phyloP scores from a whole-genome alignment of 2,329 filamentous ascomycete genomes.

The Nigrospora oryzae region DNA sequence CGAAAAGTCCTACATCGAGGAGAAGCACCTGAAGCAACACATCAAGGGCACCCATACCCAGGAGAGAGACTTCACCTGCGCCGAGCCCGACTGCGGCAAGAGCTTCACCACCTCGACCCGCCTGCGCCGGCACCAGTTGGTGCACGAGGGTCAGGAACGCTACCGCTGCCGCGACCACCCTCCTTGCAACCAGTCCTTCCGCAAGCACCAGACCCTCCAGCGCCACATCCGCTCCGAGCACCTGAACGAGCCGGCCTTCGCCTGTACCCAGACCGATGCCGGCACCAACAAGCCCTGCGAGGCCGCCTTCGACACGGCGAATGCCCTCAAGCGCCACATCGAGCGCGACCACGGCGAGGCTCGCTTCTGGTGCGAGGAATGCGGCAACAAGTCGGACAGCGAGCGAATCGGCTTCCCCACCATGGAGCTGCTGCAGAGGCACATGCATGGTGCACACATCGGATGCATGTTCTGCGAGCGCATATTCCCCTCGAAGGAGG shows the following conservation, averaged over 20 bases:
- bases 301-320: constrained; percentile 65
- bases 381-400: constrained; percentile 32
- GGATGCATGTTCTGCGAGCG: constrained; percentile 68
- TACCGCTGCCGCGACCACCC: constrained; percentile 64
- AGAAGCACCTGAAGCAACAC: constrained; percentile 81
- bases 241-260: constrained; percentile 60
- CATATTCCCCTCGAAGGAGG: constrained; percentile 55
- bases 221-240: constrained; percentile 75
- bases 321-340: constrained; percentile 63
- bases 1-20: constrained; percentile 75
- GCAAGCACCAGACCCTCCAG: constrained; percentile 80
- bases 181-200: constrained; percentile 69
- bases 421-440: constrained; percentile 60
- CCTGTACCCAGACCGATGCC: constrained; percentile 45
- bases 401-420: constrained; percentile 59
- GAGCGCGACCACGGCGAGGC: constrained; percentile 61
- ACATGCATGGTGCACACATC: constrained; percentile 67
- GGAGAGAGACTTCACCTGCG: constrained; percentile 62
- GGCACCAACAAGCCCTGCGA: constrained; percentile 37
- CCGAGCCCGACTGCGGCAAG: constrained; percentile 66
- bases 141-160: constrained; percentile 69
- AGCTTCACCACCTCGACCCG: constrained; percentile 74
- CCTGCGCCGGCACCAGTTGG: constrained; percentile 67
- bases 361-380: constrained; percentile 72
- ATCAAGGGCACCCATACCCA: constrained; percentile 72